Evolutionary conservation across 805 yeast genomes (phyloP), one percentile per base, ranked within the genome.

Genomic region (Nakazawaea ishiwadae): DNA sequence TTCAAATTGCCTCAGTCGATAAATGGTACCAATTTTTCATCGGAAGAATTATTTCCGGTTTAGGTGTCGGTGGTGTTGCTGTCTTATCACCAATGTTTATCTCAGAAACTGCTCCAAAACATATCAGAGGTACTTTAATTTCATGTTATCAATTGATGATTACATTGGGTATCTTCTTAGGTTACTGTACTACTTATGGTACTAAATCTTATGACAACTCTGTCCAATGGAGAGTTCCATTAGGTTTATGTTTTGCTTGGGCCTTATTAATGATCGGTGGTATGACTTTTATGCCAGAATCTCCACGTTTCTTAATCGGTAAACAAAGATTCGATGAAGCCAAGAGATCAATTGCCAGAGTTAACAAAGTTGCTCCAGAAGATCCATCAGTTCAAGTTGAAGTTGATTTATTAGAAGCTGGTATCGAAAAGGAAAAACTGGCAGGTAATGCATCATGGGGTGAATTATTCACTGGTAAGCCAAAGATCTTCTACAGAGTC

Each of bases 81-180:
- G 79, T 75, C 20, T 58, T 75, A 28, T 66, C 72, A 24, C 81
- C 81, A 30, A 64, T 75, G 62, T 73, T 81, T 60, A 79, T 81
- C 53, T 71, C 83, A 32, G 90, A 82, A 59, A 70, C 81, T 45
- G 65, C 88, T 43, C 90, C 90, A 54, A 80, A 79, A 51, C 75
- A 72, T 40, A 62, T 81, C 35, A 76, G 89, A 75, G 88, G 88
- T 60, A 69, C 84, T 31, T 68, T 81, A 44, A 87, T 82, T 40
- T 75, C 83, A 30, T 74, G 78, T 51, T 82, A 74, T 69, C 89
- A 82, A 62, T 67, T 82, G 58, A 77, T 73, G 73, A 75, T 81
- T 48, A 81, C 88, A 27, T 63, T 75, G 35, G 89, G 88, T 66
- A 81, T 81, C 51, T 76, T 81, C 57, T 60, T 81, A 45, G 89